phyloP scores from a whole-genome alignment of 768 basidiomycete species.

The Tricholoma flavovirens region DNA sequence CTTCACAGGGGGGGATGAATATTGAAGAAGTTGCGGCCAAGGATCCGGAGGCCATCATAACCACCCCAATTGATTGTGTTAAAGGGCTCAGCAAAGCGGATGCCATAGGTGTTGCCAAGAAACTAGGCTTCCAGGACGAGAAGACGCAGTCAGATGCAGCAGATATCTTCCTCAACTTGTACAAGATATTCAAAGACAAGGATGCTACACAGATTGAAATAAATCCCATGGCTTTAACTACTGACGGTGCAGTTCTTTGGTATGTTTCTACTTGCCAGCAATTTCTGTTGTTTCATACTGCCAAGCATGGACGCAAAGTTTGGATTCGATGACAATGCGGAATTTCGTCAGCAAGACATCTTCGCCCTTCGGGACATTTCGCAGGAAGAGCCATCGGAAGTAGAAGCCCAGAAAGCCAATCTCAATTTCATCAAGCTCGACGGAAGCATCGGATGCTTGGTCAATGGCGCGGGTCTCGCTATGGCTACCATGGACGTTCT shows the following conservation, averaged over 20 bases:
- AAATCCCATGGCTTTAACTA: slow-evolving; percentile 92
- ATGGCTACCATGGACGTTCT: slow-evolving; percentile 99
- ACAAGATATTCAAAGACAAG: slow-evolving; percentile 97
- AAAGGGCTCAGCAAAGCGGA: slow-evolving; percentile 70
- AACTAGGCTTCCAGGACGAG: slow-evolving; percentile 80
- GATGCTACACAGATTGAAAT: slow-evolving; percentile 99
- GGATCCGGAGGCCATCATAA: slow-evolving; percentile 92
- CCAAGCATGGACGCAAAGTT: slow-evolving; percentile 99
- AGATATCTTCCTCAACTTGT: slow-evolving; percentile 88
- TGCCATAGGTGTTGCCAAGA: slow-evolving; percentile 76
- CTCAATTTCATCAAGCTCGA: slow-evolving; percentile 99
- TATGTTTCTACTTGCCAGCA: slow-evolving; percentile 29
- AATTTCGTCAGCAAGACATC: slow-evolving; percentile 91
- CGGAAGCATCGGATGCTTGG: slow-evolving; percentile 93
- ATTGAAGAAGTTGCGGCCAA: slow-evolving; percentile 99
- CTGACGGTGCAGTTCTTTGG: slow-evolving; percentile 92
- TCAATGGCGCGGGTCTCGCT: slow-evolving; percentile 97
- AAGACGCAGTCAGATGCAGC: slow-evolving; percentile 79
- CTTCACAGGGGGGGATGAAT: slow-evolving; percentile 97
- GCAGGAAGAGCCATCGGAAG: slow-evolving; percentile 96
- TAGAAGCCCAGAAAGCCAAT: slow-evolving; percentile 93
- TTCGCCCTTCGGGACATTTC: slow-evolving; percentile 86
- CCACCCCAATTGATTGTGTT: slow-evolving; percentile 82
- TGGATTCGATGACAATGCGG: slow-evolving; percentile 99
- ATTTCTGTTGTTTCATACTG: slow-evolving; percentile 4